A percentile compares a stretch with the other conserved stretches of the same genome.
Conservation (phyloP, 768 basidiomycete species). For the Boletales sp. region DNA sequence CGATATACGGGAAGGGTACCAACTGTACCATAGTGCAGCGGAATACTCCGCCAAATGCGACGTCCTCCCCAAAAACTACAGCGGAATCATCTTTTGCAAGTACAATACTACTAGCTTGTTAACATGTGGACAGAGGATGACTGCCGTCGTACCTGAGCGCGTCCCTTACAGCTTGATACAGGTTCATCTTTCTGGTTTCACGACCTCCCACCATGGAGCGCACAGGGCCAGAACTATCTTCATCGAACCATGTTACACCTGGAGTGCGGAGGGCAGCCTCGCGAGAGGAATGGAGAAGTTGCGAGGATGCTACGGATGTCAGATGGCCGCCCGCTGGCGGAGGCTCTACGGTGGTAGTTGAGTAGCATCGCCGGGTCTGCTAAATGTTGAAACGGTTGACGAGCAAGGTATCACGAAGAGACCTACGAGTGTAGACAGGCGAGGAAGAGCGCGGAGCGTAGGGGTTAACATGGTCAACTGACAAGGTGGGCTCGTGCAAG, state of each 20-base stretch:
- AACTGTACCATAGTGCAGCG: slow-evolving; percentile 80
- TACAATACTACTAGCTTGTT: slow-evolving; percentile 56
- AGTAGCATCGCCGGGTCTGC: slow-evolving; percentile 42
- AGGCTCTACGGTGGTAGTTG: slow-evolving; percentile 49
- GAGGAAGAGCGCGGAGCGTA: slow-evolving; percentile 17
- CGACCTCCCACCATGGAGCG: slow-evolving; percentile 61
- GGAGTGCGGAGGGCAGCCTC: slow-evolving; percentile 71
- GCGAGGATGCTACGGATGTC: slow-evolving; percentile 67
- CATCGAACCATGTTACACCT: slow-evolving; percentile 69
- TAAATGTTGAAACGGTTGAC: not conserved
- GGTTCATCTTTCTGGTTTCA: slow-evolving; percentile 93
- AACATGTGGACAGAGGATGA: not conserved
- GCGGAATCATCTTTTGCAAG: slow-evolving; percentile 82
- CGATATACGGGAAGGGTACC: slow-evolving; percentile 5
- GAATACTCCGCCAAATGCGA: slow-evolving; percentile 93
- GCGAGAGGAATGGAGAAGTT: slow-evolving; percentile 59
- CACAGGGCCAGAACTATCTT: slow-evolving; percentile 40
- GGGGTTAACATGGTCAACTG: slow-evolving; percentile 22
- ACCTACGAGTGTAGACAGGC: slow-evolving; percentile 18
- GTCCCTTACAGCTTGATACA: slow-evolving; percentile 89
- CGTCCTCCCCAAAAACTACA: slow-evolving; percentile 88
- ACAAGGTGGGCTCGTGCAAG: slow-evolving; percentile 17
- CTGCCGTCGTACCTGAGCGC: slow-evolving; percentile 63
- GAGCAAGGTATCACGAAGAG: not conserved
- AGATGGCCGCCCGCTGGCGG: slow-evolving; percentile 80